Conservation (phyloP, 495 filamentous ascomycete genomes). For the Astrothelium subdiscretum region DNA sequence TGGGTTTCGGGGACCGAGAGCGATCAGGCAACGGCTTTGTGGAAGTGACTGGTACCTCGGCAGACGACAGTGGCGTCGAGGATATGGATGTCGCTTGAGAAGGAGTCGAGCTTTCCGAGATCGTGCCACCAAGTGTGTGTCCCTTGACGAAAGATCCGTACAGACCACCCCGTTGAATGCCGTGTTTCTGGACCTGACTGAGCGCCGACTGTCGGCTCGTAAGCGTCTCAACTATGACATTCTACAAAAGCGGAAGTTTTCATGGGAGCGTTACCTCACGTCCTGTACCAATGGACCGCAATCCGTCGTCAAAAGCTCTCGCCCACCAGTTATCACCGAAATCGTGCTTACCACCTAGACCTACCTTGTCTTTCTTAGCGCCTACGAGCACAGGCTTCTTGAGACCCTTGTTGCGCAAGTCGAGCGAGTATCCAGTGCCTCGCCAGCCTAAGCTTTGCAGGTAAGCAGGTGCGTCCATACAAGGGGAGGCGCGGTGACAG, state of each 20-base stretch:
- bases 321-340: slow-evolving; percentile 33
- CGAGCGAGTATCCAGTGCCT: slow-evolving; percentile 31
- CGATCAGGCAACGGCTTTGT: background rate
- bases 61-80: background rate
- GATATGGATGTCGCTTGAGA: background rate
- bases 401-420: slow-evolving; percentile 23
- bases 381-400: slow-evolving; percentile 29
- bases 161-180: slow-evolving; percentile 41
- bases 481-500: background rate
- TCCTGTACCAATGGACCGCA: slow-evolving; percentile 28
- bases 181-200: slow-evolving; percentile 21
- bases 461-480: slow-evolving; percentile 29
- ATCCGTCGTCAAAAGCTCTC: slow-evolving; percentile 28
- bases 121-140: slow-evolving; percentile 57
- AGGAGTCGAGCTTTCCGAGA: slow-evolving; percentile 20
- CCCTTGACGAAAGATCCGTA: slow-evolving; percentile 77
- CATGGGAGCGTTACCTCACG: slow-evolving; percentile 14
- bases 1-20: background rate
- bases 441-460: slow-evolving; percentile 29
- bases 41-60: background rate
- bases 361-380: slow-evolving; percentile 29
- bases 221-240: background rate
- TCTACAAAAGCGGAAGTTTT: background rate
- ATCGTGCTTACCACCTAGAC: slow-evolving; percentile 27
- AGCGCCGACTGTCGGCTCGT: slow-evolving; percentile 17